These are phyloP conservation scores for Solanum arcanum DNA, from an alignment of 257 asterid species.

Conservation along the genomic window DNA sequence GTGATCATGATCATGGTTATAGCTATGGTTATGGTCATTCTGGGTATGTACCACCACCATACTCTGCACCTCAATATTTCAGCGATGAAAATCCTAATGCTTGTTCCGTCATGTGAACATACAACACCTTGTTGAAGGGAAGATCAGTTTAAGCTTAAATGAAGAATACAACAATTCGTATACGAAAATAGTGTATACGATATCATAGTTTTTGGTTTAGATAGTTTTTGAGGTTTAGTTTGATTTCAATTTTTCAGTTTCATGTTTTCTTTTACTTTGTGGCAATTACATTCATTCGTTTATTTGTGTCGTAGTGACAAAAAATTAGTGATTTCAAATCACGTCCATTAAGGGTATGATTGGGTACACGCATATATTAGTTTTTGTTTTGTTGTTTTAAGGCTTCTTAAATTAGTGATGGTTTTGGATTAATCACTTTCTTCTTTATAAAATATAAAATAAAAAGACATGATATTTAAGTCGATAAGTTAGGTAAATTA, in stretches of 20 bases:
- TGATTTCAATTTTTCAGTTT: not conserved
- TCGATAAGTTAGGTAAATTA: not conserved
- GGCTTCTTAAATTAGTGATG: not conserved
- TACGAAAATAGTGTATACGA: not conserved
- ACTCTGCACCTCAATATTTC: conserved; percentile 33
- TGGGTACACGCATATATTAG: not conserved
- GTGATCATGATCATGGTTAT: not conserved
- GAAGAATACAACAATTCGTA: not conserved
- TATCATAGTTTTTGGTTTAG: not conserved
- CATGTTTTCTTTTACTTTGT: not conserved
- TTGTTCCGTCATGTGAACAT: conserved; percentile 71
- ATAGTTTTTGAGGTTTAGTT: not conserved
- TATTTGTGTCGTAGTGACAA: not conserved
- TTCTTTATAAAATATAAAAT: not conserved
- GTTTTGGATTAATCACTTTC: not conserved
- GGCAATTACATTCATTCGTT: not conserved
- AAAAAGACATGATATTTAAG: not conserved
- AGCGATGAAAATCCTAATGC: conserved; percentile 91
- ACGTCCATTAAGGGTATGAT: no score
- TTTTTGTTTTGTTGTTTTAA: no score
- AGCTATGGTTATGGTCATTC: conserved; percentile 12
- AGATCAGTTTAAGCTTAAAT: not conserved
- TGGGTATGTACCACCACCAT: conserved; percentile 27
- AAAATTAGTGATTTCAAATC: no score
- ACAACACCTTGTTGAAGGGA: not conserved